Conservation (phyloP, 2,329 filamentous ascomycete genomes). For the Stagonosporopsis vannaccii region DNA sequence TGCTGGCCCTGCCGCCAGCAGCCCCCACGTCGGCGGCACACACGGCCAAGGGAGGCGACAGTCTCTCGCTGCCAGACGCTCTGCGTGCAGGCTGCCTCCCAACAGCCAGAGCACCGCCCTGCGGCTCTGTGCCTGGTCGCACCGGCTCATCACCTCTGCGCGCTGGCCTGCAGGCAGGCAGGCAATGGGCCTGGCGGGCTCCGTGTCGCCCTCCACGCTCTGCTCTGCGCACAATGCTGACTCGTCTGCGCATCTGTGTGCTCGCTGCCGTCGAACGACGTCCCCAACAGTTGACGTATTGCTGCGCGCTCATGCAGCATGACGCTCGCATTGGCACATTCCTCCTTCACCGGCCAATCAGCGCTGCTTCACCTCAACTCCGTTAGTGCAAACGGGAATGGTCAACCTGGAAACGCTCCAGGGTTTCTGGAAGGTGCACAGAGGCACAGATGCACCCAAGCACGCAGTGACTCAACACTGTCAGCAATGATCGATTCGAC, state of each 20-base stretch:
- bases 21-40: conserved; percentile 21
- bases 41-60: conserved; percentile 17
- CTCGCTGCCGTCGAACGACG: conserved; percentile 7
- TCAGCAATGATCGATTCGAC: neutral
- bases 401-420: conserved; percentile 3
- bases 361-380: conserved; percentile 2
- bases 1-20: conserved; percentile 5
- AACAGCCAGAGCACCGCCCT: conserved; percentile 6
- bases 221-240: neutral
- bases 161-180: conserved; percentile 14
- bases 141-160: conserved; percentile 15
- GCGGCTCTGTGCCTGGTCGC: conserved; percentile 13
- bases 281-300: conserved; percentile 13
- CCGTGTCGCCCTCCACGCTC: conserved; percentile 1
- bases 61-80: conserved; percentile 16
- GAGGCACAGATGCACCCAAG: neutral
- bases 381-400: conserved; percentile 3
- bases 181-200: conserved; percentile 4
- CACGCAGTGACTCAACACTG: conserved; percentile 1
- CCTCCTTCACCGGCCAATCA: conserved; percentile 7
- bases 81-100: conserved; percentile 8
- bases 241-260: neutral
- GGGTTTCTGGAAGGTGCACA: conserved; percentile 13
- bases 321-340: conserved; percentile 7
- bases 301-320: conserved; percentile 13